Evolutionary conservation across 768 basidiomycete genomes (phyloP).

Genomic region (Leccinum incarnatum): DNA sequence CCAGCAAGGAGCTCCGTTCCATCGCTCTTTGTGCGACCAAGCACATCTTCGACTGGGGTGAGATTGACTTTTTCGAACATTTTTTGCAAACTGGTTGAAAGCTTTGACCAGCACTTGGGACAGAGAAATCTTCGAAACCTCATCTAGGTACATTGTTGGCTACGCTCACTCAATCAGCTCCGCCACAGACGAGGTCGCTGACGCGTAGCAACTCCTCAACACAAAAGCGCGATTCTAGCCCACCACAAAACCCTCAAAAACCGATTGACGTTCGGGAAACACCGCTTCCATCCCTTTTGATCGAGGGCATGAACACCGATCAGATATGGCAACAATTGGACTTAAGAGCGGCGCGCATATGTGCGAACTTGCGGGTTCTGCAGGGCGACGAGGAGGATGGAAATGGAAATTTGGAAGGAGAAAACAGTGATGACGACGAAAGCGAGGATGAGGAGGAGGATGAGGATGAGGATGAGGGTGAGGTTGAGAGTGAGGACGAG

Average conservation of each 20-base stretch:
- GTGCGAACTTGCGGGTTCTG: slow-evolving; percentile 65
- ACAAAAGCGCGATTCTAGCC: slow-evolving; percentile 42
- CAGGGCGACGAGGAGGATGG: slow-evolving; percentile 47
- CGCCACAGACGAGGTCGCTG: slow-evolving; percentile 76
- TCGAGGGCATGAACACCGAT: slow-evolving; percentile 76
- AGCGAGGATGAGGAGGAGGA: slow-evolving; percentile 12
- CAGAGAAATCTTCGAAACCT: slow-evolving; percentile 62
- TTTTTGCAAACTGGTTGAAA: not conserved
- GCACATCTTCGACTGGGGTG: slow-evolving; percentile 74
- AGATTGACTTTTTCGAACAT: slow-evolving; percentile 22
- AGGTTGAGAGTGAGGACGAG: slow-evolving; percentile 23
- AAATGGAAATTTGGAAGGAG: slow-evolving; percentile 23
- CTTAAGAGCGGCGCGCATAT: slow-evolving; percentile 67
- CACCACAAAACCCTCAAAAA: slow-evolving; percentile 31
- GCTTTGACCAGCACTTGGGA: slow-evolving; percentile 51
- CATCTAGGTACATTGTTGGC: slow-evolving; percentile 64
- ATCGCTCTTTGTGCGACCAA: slow-evolving; percentile 69
- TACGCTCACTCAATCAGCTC: slow-evolving; percentile 62
- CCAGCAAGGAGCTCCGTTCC: slow-evolving; percentile 50
- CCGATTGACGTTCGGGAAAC: slow-evolving; percentile 50
- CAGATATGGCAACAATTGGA: slow-evolving; percentile 97
- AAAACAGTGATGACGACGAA: slow-evolving; percentile 19
- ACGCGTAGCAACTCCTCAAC: slow-evolving; percentile 37
- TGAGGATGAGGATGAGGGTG: slow-evolving; percentile 10
- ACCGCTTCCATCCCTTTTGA: slow-evolving; percentile 71